Base-by-base conservation (phyloP, 2,329 filamentous ascomycete species). In the Rutstroemia sydowiana region DNA sequence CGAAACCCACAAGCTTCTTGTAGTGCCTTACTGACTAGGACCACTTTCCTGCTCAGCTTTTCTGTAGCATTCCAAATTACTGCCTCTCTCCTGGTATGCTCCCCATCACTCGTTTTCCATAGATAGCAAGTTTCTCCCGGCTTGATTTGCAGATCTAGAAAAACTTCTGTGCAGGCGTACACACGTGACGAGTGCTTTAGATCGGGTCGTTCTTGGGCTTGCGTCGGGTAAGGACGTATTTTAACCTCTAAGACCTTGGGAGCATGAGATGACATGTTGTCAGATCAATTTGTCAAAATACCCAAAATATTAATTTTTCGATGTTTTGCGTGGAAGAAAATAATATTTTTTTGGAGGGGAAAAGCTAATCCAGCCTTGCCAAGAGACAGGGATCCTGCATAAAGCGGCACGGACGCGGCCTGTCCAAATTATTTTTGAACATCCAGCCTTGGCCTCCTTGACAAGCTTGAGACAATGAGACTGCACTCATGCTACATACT, bases 11-110 rank as follows among this genome's bases (percentile, higher is more conserved):
- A 86, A 6, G 81, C 77, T 32, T 87, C 84, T 56, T 87, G 84
- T 49, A 95, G 80, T 5, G 81, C 75, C 56, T 87, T 84, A 20
- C 87, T 84, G 72, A 88, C 80, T 73, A 91, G 77, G 45, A 87
- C 73, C 52, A 88, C 75, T 56, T 84, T 78, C 58, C 80, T 81
- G 63, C 82, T 78, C 59, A 88, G 72, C 61, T 83, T 82, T 65
- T 84, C 73, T 5, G 73, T 64, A 3, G 79, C 77, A 37, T 74
- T 70, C 82, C 82, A 86, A 10, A 78, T 81, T 60, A 85, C 75
- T n/a, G 78, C 82, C 47, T 67, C 60, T 55, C 56, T 58, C 30
- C 53, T 57, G 18, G 54, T 52, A 11, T 53, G 45, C 10, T 56
- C 52, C 5, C 32, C 44, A 11, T 63, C 58, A 28, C 70, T 66